Evolutionary conservation across 2,329 filamentous ascomycete genomes (phyloP).

Genomic region (Ophiostoma australiae): DNA sequence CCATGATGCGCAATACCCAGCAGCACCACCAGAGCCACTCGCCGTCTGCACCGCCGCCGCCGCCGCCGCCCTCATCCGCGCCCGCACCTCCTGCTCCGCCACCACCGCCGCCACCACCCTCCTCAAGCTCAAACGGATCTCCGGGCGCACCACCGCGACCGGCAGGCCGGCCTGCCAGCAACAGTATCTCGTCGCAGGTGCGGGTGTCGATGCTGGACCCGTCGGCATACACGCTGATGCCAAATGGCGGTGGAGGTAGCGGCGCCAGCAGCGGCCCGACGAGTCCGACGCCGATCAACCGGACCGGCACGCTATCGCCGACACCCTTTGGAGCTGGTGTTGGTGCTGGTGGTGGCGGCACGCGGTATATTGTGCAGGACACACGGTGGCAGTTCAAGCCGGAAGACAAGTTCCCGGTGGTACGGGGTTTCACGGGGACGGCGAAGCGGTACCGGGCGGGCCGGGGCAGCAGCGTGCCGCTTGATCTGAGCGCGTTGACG

Average conservation of each 20-base stretch:
- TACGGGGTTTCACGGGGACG: slow-evolving; percentile 71
- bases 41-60: slow-evolving; percentile 30
- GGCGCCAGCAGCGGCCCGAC: slow-evolving; percentile 32
- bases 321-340: slow-evolving; percentile 25
- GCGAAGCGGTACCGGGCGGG: slow-evolving; percentile 81
- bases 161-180: slow-evolving; percentile 32
- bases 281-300: slow-evolving; percentile 40
- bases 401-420: slow-evolving; percentile 76
- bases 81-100: slow-evolving; percentile 31
- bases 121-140: slow-evolving; percentile 25
- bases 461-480: slow-evolving; percentile 85
- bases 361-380: slow-evolving; percentile 64
- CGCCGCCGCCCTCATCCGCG: slow-evolving; percentile 29
- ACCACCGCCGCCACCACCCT: slow-evolving; percentile 17
- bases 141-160: slow-evolving; percentile 30
- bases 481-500: slow-evolving; percentile 60
- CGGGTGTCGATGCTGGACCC: slow-evolving; percentile 65
- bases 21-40: slow-evolving; percentile 27
- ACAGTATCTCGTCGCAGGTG: slow-evolving; percentile 43
- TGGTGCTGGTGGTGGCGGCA: slow-evolving; percentile 30
- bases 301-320: slow-evolving; percentile 27
- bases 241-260: slow-evolving; percentile 57
- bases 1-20: slow-evolving; percentile 36
- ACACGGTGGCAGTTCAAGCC: slow-evolving; percentile 80
- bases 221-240: slow-evolving; percentile 66